Evolutionary conservation across 1,284 basidiomycete species (phyloP), one percentile per base, ranked within the genome.

Genomic region (Fomitopsis pinicola): DNA sequence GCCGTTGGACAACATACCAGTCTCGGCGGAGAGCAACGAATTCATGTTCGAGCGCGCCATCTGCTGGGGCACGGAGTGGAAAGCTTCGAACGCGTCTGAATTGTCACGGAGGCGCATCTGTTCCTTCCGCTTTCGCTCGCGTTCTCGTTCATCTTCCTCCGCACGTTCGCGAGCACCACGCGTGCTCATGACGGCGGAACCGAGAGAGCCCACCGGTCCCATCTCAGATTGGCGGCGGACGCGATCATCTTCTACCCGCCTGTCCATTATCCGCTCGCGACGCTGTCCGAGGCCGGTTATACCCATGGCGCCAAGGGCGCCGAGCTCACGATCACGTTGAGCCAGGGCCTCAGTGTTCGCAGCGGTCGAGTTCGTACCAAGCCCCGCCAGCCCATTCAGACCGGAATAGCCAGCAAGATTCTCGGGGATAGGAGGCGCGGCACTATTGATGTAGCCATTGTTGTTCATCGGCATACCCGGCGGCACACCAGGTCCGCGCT

Each of bases 401-500:
- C 71, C 74, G n/a, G 78, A 69, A 48, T 75, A 66, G 26, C 68
- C 71, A 15, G 68, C 62, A 28, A 72, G 52, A n/a, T 66, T 68
- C 48, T 75, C 74, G 54, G 62, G 73, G 66, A 56, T 75, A 67
- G 61, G 80, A 71, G 69, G 63, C 67, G 68, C 55, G 66, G 73
- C 55, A 72, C 73, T 62, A 73, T 64, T 68, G 38, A 77, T 76
- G 56, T 63, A 63, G 14, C 38, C 14, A 42, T 71, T 68, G 55
- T 71, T 68, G 55, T 63, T 69, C 15, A 78, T 73, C 1, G 72
- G 69, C 22, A 73, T 62, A n/a, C 69, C 68, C 9, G 76, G 72
- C 28, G 73, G 69, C n/a, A 85, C 84, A n/a, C 91, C 90, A 28
- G 91, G 88, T 0, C 91, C 92, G 45, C 94, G 82, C 77, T 95